Percentiles rank a stretch among this genome's conserved stretches.
Conservation (phyloP, 345 rosid genomes). For the Syzygium grande region DNA sequence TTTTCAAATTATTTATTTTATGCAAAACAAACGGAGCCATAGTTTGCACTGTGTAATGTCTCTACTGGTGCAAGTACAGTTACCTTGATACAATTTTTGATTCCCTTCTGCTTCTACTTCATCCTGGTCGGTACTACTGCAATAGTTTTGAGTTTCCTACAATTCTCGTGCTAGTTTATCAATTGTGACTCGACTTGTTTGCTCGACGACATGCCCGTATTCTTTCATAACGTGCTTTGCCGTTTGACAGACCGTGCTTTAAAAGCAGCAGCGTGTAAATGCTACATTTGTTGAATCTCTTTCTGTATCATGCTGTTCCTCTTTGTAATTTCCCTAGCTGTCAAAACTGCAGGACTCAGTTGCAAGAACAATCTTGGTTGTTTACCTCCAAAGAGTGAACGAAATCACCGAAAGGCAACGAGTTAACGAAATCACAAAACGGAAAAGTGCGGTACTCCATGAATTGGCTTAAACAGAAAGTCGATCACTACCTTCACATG, state of each 20-base stretch:
- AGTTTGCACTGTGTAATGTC: too few relatives aligned
- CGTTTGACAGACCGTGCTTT: background rate
- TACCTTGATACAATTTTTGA: too few relatives aligned
- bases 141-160: too few relatives aligned
- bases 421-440: background rate
- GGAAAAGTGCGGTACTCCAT: background rate
- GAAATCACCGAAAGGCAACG: background rate
- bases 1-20: too few relatives aligned
- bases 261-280: background rate
- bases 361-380: background rate
- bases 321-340: background rate
- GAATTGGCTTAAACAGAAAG: background rate
- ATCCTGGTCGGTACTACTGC: too few relatives aligned
- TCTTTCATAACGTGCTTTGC: too few relatives aligned
- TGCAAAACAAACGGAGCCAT: too few relatives aligned
- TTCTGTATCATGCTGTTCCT: background rate
- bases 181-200: too few relatives aligned
- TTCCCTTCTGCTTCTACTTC: too few relatives aligned
- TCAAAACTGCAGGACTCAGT: background rate
- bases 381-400: background rate
- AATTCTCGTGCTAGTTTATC: too few relatives aligned
- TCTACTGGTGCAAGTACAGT: too few relatives aligned
- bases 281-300: background rate
- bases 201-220: too few relatives aligned
- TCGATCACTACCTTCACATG: background rate